Evolutionary conservation across 2,329 filamentous ascomycete species (phyloP).

Genomic region (Penicillium sp.): DNA sequence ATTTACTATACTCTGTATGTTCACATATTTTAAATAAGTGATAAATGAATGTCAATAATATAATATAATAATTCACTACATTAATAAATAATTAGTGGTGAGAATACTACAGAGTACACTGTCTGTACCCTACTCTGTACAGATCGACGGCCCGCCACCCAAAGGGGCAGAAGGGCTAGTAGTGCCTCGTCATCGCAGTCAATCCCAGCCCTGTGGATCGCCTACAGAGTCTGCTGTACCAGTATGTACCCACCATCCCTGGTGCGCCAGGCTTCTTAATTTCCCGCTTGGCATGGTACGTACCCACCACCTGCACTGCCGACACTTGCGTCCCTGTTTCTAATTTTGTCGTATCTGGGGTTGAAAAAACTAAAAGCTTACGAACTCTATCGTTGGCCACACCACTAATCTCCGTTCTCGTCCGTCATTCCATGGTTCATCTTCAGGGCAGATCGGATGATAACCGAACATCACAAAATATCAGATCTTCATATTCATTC

Average conservation of each 20-base stretch:
- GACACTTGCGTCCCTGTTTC: constrained; percentile 1
- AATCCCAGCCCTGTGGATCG: constrained; percentile 17
- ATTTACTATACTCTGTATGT: no score
- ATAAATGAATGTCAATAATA: no score
- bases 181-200: constrained; percentile 21
- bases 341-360: no score
- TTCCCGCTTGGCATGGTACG: constrained; percentile 14
- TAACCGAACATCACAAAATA: no score
- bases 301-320: background rate
- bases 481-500: no score
- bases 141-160: background rate
- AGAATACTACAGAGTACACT: no score
- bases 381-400: background rate
- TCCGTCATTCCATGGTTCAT: background rate
- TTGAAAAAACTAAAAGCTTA: no score
- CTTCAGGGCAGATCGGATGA: background rate
- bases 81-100: no score
- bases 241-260: background rate
- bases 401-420: background rate
- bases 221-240: background rate
- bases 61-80: no score
- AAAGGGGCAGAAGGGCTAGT: background rate
- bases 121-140: no score
- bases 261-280: constrained; percentile 21
- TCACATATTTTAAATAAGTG: no score